A percentile compares a stretch with the other conserved stretches of the same genome.
phyloP scores from a whole-genome alignment of 2,329 filamentous ascomycete species.

The Aotearoamyces nothofagi region DNA sequence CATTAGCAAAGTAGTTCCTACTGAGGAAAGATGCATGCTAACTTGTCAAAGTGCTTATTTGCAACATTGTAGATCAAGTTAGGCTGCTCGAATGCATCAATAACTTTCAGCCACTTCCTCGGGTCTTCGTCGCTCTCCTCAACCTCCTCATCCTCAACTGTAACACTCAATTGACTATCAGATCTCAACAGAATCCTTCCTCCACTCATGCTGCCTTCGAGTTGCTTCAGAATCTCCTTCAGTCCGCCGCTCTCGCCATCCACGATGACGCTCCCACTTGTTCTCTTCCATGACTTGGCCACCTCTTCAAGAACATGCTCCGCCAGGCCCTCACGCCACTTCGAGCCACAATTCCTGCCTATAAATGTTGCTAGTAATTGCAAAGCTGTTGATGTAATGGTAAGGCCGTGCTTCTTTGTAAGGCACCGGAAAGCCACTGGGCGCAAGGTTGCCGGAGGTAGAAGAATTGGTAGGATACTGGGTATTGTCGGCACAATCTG shows the following conservation, averaged over 20 bases:
- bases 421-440: conserved; percentile 90
- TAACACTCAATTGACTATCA: conserved; percentile 47
- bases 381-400: conserved; percentile 74
- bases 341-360: conserved; percentile 83
- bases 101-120: conserved; percentile 68
- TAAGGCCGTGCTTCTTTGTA: conserved; percentile 94
- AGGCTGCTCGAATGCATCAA: conserved; percentile 77
- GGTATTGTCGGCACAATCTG: conserved; percentile 23
- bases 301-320: conserved; percentile 88
- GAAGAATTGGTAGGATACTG: conserved; percentile 67
- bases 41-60: conserved; percentile 88
- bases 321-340: conserved; percentile 89
- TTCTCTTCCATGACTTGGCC: conserved; percentile 81
- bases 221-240: conserved; percentile 64
- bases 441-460: conserved; percentile 73
- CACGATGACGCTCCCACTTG: conserved; percentile 79
- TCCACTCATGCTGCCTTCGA: conserved; percentile 84
- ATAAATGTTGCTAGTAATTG: conserved; percentile 79
- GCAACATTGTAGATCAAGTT: conserved; percentile 57
- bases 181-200: conserved; percentile 50
- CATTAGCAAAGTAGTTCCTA: too few relatives aligned
- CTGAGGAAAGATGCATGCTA: too few relatives aligned
- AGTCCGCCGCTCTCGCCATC: conserved; percentile 65
- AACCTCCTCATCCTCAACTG: conserved; percentile 37
- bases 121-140: conserved; percentile 46